These are phyloP conservation scores for Coemansia sp. DNA, from an alignment of 192 early-diverging fungal genomes.

Conservation along the genomic window DNA sequence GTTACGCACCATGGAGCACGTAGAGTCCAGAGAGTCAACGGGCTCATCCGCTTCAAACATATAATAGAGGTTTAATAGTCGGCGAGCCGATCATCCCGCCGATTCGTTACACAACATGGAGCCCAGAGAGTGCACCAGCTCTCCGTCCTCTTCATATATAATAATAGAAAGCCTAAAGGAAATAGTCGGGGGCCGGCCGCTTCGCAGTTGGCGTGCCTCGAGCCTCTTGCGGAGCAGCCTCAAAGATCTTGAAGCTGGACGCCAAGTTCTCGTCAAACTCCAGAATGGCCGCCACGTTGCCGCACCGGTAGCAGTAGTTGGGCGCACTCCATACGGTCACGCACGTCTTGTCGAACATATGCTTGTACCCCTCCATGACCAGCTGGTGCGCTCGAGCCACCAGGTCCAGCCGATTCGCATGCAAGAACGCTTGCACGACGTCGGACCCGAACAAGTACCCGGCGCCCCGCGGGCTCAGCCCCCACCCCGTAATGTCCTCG, in stretches of 20 bases:
- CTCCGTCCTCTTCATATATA: slow-evolving; percentile 2
- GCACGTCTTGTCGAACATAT: slow-evolving; percentile 93
- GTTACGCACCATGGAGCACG: slow-evolving; percentile 54
- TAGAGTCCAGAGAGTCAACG: slow-evolving; percentile 4
- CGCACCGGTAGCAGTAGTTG: slow-evolving; percentile 99
- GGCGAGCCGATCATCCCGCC: too few relatives aligned
- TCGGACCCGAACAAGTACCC: slow-evolving; percentile 98
- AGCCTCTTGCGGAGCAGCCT: slow-evolving; percentile 86
- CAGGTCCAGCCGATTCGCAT: slow-evolving; percentile 81
- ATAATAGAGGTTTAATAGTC: too few relatives aligned
- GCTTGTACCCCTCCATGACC: slow-evolving; percentile 96
- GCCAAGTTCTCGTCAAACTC: slow-evolving; percentile 88
- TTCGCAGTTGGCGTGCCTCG: slow-evolving; percentile 70
- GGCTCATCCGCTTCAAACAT: too few relatives aligned
- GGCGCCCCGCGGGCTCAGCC: slow-evolving; percentile 92
- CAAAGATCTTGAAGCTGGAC: slow-evolving; percentile 89
- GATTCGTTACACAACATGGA: slow-evolving; percentile 60
- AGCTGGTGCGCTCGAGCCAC: slow-evolving; percentile 96
- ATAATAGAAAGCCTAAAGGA: slow-evolving; percentile 61
- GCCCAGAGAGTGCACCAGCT: slow-evolving; percentile 8
- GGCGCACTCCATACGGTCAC: slow-evolving; percentile 99
- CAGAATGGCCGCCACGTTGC: slow-evolving; percentile 96
- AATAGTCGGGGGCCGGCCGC: slow-evolving; percentile 91
- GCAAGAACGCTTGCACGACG: slow-evolving; percentile 76
- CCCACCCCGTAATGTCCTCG: slow-evolving; percentile 88